phyloP scores from a whole-genome alignment of 2,329 filamentous ascomycete species.

The Cadophora luteo-olivacea region DNA sequence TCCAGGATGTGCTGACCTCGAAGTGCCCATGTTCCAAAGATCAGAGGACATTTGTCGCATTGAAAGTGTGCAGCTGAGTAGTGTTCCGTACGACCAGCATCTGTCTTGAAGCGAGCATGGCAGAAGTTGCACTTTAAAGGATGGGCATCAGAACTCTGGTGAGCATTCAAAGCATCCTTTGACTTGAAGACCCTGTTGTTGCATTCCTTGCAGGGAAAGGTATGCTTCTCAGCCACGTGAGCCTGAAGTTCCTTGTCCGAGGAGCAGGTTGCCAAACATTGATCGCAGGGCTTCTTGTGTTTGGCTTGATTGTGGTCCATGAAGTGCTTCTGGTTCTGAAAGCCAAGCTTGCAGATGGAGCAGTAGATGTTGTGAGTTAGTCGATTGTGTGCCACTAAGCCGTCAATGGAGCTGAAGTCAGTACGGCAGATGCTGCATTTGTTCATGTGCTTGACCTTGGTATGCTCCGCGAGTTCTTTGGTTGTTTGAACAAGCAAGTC shows the following conservation, averaged over 20 bases:
- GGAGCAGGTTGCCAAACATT: background rate
- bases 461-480: background rate
- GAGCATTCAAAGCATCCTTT: background rate
- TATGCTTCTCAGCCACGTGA: conserved; percentile 8
- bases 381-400: conserved; percentile 3
- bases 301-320: background rate
- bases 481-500: background rate
- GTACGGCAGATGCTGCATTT: background rate
- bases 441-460: background rate
- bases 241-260: conserved; percentile 6
- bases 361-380: background rate
- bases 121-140: background rate
- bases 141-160: background rate
- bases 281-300: conserved; percentile 3
- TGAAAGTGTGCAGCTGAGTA: background rate
- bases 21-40: background rate
- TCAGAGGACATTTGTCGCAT: background rate
- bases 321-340: background rate
- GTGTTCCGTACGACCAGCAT: background rate
- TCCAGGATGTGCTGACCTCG: background rate
- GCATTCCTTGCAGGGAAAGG: background rate
- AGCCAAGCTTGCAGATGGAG: conserved; percentile 3
- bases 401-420: conserved; percentile 3
- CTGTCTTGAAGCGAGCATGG: background rate
- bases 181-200: background rate